Conservation (phyloP, 2,329 filamentous ascomycete species). For the Ophiostoma sp. region DNA sequence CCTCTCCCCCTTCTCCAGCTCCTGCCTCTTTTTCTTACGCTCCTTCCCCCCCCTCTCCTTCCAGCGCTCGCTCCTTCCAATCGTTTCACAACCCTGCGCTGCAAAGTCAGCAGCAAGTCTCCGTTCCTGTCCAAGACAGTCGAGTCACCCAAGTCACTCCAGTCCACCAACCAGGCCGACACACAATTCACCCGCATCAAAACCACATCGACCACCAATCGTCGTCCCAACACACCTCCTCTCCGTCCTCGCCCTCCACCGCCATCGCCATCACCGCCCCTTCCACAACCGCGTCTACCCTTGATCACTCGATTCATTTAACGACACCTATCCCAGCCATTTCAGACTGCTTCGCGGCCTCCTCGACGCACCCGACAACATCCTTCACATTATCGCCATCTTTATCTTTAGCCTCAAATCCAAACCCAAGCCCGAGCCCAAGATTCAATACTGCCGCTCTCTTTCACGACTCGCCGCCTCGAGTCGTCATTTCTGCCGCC, state of each 20-base stretch:
- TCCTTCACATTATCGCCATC: slow-evolving; percentile 7
- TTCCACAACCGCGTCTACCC: not conserved
- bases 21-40: not conserved
- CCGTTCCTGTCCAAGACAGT: slow-evolving; percentile 9
- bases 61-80: slow-evolving; percentile 4
- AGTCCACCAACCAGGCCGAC: not conserved
- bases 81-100: slow-evolving; percentile 21
- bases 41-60: not conserved
- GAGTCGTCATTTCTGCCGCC: slow-evolving; percentile 1
- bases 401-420: slow-evolving; percentile 35
- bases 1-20: not conserved
- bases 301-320: not conserved
- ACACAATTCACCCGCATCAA: not conserved
- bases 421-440: not conserved
- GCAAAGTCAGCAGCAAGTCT: not conserved
- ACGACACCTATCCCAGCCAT: no score
- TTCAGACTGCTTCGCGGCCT: not conserved
- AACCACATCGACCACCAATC: slow-evolving; percentile 6
- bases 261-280: slow-evolving; percentile 11
- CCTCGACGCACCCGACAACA: not conserved
- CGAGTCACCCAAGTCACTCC: not conserved
- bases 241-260: slow-evolving; percentile 20
- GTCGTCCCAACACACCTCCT: not conserved
- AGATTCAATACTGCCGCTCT: not conserved
- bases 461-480: not conserved